phyloP scores from a whole-genome alignment of 2,329 filamentous ascomycete genomes.

The Neodidymelliopsis sp. region DNA sequence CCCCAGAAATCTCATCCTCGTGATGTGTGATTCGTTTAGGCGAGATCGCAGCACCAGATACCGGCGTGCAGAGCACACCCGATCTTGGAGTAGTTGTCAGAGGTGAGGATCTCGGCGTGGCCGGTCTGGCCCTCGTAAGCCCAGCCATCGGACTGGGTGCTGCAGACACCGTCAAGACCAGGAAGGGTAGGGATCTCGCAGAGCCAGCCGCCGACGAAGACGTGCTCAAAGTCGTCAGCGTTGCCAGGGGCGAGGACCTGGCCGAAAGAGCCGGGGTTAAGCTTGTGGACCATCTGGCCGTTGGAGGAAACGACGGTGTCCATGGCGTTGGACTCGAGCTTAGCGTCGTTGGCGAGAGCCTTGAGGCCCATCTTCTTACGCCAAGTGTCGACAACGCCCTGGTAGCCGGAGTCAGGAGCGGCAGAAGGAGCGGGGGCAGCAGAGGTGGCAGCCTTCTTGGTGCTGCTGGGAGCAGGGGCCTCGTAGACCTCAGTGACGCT shows the following conservation, averaged over 20 bases:
- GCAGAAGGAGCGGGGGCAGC: constrained; percentile 18
- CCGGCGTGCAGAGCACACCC: constrained; percentile 32
- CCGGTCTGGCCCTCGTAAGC: constrained; percentile 40
- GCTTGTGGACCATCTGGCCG: constrained; percentile 44
- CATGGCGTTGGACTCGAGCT: constrained; percentile 38
- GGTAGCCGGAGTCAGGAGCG: constrained; percentile 29
- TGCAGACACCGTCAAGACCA: constrained; percentile 38
- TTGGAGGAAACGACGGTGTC: constrained; percentile 33
- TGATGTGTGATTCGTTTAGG: constrained; percentile 26
- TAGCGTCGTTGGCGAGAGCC: constrained; percentile 23
- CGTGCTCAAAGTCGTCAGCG: constrained; percentile 33
- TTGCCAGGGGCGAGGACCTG: constrained; percentile 42
- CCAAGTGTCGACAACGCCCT: constrained; percentile 37
- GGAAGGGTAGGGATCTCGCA: constrained; percentile 41
- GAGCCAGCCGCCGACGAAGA: constrained; percentile 47
- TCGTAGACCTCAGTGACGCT: constrained; percentile 14
- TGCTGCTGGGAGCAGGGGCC: constrained; percentile 15
- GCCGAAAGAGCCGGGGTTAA: constrained; percentile 37
- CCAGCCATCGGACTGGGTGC: constrained; percentile 35
- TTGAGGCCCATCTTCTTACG: constrained; percentile 39
- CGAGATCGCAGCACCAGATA: constrained; percentile 46
- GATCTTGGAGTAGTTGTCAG: constrained; percentile 38
- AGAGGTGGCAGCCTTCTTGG: constrained; percentile 19
- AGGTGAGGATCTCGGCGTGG: constrained; percentile 43
- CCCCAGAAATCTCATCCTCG: constrained; percentile 15